Conservation (phyloP, 495 filamentous ascomycete species). For the Pyronema domesticum region DNA sequence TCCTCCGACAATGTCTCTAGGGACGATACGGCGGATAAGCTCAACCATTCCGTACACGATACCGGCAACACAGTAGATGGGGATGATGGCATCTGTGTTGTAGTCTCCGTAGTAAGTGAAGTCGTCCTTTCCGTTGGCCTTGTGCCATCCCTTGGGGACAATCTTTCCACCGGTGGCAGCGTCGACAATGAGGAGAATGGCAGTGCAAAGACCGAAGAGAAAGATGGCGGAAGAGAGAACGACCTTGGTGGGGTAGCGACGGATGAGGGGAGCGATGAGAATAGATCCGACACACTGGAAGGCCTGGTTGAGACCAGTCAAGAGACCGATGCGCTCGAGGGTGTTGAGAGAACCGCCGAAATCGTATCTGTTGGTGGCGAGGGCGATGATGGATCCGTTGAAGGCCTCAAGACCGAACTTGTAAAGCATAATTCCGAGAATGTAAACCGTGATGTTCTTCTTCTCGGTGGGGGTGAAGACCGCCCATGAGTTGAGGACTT, state of each 20-base stretch:
- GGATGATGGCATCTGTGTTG: slow-evolving; percentile 30
- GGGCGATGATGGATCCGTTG: slow-evolving; percentile 29
- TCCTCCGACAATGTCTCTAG: slow-evolving; percentile 32
- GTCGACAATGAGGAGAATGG: slow-evolving; percentile 27
- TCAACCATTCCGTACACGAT: slow-evolving; percentile 33
- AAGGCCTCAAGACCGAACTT: slow-evolving; percentile 33
- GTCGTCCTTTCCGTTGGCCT: slow-evolving; percentile 23
- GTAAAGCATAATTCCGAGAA: slow-evolving; percentile 29
- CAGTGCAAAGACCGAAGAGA: slow-evolving; percentile 28
- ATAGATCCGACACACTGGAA: slow-evolving; percentile 32
- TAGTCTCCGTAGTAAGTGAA: slow-evolving; percentile 30
- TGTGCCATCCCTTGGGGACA: slow-evolving; percentile 18
- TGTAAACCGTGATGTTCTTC: slow-evolving; percentile 29
- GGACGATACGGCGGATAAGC: slow-evolving; percentile 32
- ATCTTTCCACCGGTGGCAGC: slow-evolving; percentile 29
- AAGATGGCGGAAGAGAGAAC: slow-evolving; percentile 27
- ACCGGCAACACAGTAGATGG: slow-evolving; percentile 27
- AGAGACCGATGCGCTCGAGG: slow-evolving; percentile 29
- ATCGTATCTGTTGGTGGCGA: slow-evolving; percentile 32
- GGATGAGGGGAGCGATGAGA: slow-evolving; percentile 31
- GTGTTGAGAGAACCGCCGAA: slow-evolving; percentile 27
- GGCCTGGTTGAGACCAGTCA: slow-evolving; percentile 30
- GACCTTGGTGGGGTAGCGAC: slow-evolving; percentile 27
- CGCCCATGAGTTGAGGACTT: slow-evolving; percentile 1
- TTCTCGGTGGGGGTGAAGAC: slow-evolving; percentile 8